Conservation (phyloP, 2,329 filamentous ascomycete species). For the Ascochyta pisi region DNA sequence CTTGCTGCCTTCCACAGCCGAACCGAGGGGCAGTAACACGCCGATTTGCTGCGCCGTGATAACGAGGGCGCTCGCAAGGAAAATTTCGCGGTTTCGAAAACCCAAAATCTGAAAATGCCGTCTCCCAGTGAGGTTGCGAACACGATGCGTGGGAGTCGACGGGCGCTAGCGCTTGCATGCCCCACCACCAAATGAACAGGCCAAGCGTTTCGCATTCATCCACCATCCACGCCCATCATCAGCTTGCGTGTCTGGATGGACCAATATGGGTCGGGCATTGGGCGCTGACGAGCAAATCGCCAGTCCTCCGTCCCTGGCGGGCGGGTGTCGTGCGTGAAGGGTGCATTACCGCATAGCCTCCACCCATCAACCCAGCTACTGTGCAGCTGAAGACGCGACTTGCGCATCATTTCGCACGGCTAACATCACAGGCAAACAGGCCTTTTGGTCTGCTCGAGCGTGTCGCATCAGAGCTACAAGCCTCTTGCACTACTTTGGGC, state of each 20-base stretch:
- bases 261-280: conserved; percentile 35
- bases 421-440: conserved; percentile 11
- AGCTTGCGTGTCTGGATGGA: conserved; percentile 6
- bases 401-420: conserved; percentile 9
- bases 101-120: not conserved
- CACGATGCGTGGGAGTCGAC: conserved; percentile 20
- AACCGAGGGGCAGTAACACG: not conserved
- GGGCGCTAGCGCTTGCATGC: conserved; percentile 21
- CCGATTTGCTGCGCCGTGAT: not conserved
- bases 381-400: conserved; percentile 10
- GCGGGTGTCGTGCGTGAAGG: conserved; percentile 12
- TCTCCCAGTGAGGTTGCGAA: conserved; percentile 5
- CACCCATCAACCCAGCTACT: conserved; percentile 12
- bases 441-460: conserved; percentile 5
- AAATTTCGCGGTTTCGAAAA: not conserved
- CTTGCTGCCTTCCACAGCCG: conserved; percentile 5
- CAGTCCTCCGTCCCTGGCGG: conserved; percentile 30
- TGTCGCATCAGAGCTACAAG: conserved; percentile 5
- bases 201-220: conserved; percentile 23
- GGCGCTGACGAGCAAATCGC: conserved; percentile 33
- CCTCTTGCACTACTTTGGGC: conserved; percentile 4
- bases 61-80: not conserved
- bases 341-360: conserved; percentile 34
- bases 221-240: conserved; percentile 14
- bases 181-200: conserved; percentile 30